Percentiles rank a stretch among this genome's conserved stretches.
Evolutionary conservation across 805 yeast species (phyloP).

Genomic region (Dipodascus albidus): DNA sequence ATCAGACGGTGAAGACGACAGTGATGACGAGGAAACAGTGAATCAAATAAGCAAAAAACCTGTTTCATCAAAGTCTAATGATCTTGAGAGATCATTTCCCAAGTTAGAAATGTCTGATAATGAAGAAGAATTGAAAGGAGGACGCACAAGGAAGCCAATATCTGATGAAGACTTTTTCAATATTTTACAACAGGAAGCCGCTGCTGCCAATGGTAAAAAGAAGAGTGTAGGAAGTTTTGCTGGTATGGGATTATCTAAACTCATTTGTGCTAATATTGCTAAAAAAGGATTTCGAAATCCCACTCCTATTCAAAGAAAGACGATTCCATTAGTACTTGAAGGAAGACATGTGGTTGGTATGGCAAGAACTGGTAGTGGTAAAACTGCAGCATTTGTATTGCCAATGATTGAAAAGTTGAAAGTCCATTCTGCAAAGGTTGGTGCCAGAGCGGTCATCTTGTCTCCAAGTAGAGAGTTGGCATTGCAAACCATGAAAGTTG

Average conservation of each 20-base stretch:
- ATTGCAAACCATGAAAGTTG: conserved; percentile 76
- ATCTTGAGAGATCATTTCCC: conserved; percentile 23
- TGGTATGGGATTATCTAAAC: conserved; percentile 76
- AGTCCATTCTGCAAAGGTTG: conserved; percentile 74
- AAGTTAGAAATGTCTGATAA: conserved; percentile 34
- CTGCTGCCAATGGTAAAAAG: conserved; percentile 18
- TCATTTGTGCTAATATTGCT: conserved; percentile 53
- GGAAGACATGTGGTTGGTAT: conserved; percentile 94
- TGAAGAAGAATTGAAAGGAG: conserved; percentile 21
- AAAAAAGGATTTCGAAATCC: conserved; percentile 90
- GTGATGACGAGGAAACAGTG: conserved; percentile 21
- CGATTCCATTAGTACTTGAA: conserved; percentile 81
- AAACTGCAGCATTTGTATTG: conserved; percentile 90
- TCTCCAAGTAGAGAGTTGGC: conserved; percentile 98
- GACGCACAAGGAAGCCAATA: conserved; percentile 14
- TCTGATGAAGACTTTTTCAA: conserved; percentile 14
- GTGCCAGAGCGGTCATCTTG: conserved; percentile 76
- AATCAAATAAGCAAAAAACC: conserved; percentile 8
- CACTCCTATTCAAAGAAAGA: conserved; percentile 94
- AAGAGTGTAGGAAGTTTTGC: conserved; percentile 60
- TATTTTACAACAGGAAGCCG: conserved; percentile 1
- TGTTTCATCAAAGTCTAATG: conserved; percentile 4
- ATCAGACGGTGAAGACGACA: conserved; percentile 36
- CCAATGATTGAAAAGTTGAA: conserved; percentile 84
- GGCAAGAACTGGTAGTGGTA: conserved; percentile 99